Conservation (phyloP, 306 rosid genomes). For the Gastrolobium bilobum region DNA sequence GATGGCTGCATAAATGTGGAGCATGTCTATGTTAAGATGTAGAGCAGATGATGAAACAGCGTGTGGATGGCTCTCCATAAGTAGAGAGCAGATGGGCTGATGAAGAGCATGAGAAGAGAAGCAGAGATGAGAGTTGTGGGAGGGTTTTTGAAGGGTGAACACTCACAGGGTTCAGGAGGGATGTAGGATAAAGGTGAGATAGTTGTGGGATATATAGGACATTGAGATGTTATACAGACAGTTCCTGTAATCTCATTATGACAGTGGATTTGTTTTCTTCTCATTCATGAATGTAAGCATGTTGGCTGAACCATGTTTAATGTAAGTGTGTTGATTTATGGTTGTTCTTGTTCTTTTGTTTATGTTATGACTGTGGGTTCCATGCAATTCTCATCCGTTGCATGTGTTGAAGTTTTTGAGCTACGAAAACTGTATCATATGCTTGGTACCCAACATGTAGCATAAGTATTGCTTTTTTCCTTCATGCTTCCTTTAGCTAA, state of each 20-base stretch:
- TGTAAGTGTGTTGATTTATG: background rate
- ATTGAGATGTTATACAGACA: background rate
- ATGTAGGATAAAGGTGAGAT: slow-evolving; percentile 3
- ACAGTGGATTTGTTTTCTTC: slow-evolving; percentile 1
- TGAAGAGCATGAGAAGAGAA: background rate
- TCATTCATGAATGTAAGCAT: slow-evolving; percentile 12
- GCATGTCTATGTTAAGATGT: background rate
- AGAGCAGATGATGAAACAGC: background rate
- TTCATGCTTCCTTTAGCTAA: background rate
- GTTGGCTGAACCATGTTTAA: background rate
- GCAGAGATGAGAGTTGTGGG: background rate
- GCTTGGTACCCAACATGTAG: background rate
- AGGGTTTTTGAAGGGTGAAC: background rate
- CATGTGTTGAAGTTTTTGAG: background rate
- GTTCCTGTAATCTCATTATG: background rate
- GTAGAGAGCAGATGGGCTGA: background rate
- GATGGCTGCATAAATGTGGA: slow-evolving; percentile 9
- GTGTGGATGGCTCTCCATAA: slow-evolving; percentile 14
- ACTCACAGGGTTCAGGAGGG: slow-evolving; percentile 1
- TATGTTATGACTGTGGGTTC: background rate
- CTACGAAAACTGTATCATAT: background rate
- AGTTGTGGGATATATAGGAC: background rate
- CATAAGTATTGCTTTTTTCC: background rate
- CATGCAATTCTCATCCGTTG: background rate
- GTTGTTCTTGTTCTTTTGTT: background rate